Percentiles rank a stretch among this genome's conserved stretches.
phyloP scores from a whole-genome alignment of 257 asterid species.

The Solanum clarkiae region DNA sequence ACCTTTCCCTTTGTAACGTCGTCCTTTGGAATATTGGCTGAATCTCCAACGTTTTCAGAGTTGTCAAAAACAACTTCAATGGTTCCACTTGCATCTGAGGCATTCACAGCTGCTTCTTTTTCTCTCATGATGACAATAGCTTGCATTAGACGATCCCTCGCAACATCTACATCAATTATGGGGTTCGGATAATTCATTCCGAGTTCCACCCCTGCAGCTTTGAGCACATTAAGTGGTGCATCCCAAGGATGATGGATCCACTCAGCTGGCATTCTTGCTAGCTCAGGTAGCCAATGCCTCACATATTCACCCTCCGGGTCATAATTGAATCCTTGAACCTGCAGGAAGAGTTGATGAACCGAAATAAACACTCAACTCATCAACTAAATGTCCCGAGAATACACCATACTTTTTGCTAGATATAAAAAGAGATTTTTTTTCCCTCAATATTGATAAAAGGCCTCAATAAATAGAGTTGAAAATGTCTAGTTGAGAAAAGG shows the following conservation, averaged over 20 bases:
- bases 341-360: constrained; percentile 1
- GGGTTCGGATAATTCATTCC: constrained; percentile 85
- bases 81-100: constrained; percentile 12
- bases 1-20: constrained; percentile 22
- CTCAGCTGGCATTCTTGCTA: constrained; percentile 77
- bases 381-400: neutral
- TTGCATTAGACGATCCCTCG: constrained; percentile 54
- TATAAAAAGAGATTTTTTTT: neutral
- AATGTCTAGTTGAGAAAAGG: neutral
- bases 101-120: constrained; percentile 38
- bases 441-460: neutral
- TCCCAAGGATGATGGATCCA: constrained; percentile 99
- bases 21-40: constrained; percentile 8
- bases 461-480: neutral
- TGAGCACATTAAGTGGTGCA: constrained; percentile 60
- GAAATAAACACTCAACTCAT: neutral
- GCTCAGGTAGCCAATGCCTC: constrained; percentile 84
- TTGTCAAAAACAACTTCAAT: constrained; percentile 69
- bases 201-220: constrained; percentile 71
- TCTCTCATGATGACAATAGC: constrained; percentile 55
- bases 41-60: constrained; percentile 15
- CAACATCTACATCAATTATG: constrained; percentile 53
- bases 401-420: neutral
- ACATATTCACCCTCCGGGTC: constrained; percentile 81
- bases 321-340: constrained; percentile 84